Percentiles rank a stretch among this genome's conserved stretches.
phyloP scores from a whole-genome alignment of 176 grass and related monocot genomes.

The Phragmites australis region DNA sequence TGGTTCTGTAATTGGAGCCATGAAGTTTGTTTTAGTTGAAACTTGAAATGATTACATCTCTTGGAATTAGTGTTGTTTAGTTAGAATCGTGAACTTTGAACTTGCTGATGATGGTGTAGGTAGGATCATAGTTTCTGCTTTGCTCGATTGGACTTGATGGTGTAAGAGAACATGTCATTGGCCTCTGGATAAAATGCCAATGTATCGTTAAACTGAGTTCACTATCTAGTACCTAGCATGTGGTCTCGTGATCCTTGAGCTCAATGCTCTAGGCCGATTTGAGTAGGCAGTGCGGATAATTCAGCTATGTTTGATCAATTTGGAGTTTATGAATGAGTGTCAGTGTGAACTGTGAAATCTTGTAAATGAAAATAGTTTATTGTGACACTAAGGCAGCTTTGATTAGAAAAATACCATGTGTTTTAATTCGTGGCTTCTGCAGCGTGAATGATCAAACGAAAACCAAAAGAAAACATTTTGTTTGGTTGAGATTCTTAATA shows the following conservation, averaged over 20 bases:
- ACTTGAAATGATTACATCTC: neutral
- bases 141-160: neutral
- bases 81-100: neutral
- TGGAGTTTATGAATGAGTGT: neutral
- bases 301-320: neutral
- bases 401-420: neutral
- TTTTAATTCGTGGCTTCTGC: neutral
- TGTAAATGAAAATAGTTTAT: slow-evolving; percentile 1
- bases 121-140: neutral
- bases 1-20: neutral
- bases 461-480: neutral
- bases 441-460: neutral
- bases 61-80: neutral
- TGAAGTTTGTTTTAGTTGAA: neutral
- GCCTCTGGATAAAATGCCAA: neutral
- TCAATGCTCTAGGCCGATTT: neutral
- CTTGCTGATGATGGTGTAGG: neutral
- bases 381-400: neutral
- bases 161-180: neutral
- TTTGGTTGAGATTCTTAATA: slow-evolving; percentile 16
- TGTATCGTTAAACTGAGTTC: neutral
- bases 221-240: neutral
- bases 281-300: neutral
- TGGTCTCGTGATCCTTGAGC: neutral
- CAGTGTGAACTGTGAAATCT: neutral